Evolutionary conservation across 176 grass and related monocot species (phyloP), one percentile per base, ranked within the genome.

Genomic region (Oropetium thomaeum): DNA sequence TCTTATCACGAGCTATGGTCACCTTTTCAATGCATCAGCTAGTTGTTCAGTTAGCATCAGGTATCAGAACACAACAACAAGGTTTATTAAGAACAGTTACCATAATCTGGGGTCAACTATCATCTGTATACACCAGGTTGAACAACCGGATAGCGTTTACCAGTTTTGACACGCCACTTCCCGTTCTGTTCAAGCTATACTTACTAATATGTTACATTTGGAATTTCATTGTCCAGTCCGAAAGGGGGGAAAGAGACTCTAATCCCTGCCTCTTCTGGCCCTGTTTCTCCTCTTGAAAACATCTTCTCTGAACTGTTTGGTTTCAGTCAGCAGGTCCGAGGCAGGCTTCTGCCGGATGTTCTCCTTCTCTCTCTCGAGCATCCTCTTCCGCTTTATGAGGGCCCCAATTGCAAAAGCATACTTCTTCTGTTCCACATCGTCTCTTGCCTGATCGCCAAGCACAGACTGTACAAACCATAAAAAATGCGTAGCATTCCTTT

Each of bases 281-380:
- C 48, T 83, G 74, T 89, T 58, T 81, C 83, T 89, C 81, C 86
- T 89, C 74, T 92, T 92, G 79, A 92, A 92, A 61, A 92, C 85
- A 57, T 92, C 86, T 75, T 92, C 79, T 76, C 90, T 92, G 67
- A 92, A 92, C 32, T 23, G 77, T 35, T 83, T 92, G 59, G 90
- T 92, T 80, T 89, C 86, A n/a, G 34, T 27, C 83, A 80, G 73
- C 70, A 92, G 81, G 58, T 83, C 90, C 83, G 80, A 48, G 14
- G 82, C 40, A 23, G 90, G 90, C 58, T 65, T 86, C 71, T 80
- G 84, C 61, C 83, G 82, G 63, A 92, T 83, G 62, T 40, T 63
- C 55, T 89, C 80, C 70, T 88, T 89, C 71, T 89, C 90, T 0
- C 14, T 86, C 77, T 92, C 90, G 34, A 92, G 83, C 86, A 86